Evolutionary conservation across 495 filamentous ascomycete genomes (phyloP).

Genomic region (Talaromyces liani): DNA sequence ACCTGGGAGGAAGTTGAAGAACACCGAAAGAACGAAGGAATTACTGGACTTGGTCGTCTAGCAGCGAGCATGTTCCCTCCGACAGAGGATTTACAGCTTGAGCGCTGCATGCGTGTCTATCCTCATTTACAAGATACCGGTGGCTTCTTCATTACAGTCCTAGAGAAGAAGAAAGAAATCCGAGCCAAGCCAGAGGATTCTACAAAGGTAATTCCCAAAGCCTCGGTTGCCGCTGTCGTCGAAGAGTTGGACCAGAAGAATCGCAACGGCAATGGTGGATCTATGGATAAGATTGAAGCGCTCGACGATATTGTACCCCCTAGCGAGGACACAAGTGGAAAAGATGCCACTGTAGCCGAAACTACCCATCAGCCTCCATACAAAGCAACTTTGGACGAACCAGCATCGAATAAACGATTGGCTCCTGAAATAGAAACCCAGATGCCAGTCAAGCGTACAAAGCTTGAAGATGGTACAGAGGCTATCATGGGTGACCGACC

Average conservation of each 20-base stretch:
- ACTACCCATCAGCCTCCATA: conserved; percentile 33
- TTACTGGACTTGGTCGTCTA: conserved; percentile 54
- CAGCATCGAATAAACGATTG: conserved; percentile 29
- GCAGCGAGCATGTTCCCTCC: conserved; percentile 80
- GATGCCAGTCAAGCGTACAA: conserved; percentile 39
- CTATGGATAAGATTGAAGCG: conserved; percentile 42
- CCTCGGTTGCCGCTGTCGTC: conserved; percentile 45
- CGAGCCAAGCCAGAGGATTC: conserved; percentile 70
- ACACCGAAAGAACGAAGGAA: conserved; percentile 47
- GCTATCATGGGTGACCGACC: conserved; percentile 41
- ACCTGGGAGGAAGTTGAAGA: conserved; percentile 70
- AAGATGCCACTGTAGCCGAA: conserved; percentile 38
- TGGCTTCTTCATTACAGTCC: conserved; percentile 91
- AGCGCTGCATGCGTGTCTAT: conserved; percentile 88
- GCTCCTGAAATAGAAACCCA: conserved; percentile 34
- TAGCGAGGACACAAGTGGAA: conserved; percentile 27
- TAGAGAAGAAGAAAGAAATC: conserved; percentile 88
- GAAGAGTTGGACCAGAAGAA: conserved; percentile 44
- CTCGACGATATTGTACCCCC: conserved; percentile 39
- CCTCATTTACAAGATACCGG: conserved; percentile 93
- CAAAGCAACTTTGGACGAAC: conserved; percentile 25
- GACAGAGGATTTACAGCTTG: conserved; percentile 60
- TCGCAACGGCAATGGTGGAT: conserved; percentile 30
- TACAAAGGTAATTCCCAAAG: conserved; percentile 46
- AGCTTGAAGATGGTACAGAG: conserved; percentile 39